Percentiles rank a stretch among this genome's conserved stretches.
Evolutionary conservation across 1,284 basidiomycete species (phyloP).

Genomic region (Xerocomus cyaneibrunnescens): DNA sequence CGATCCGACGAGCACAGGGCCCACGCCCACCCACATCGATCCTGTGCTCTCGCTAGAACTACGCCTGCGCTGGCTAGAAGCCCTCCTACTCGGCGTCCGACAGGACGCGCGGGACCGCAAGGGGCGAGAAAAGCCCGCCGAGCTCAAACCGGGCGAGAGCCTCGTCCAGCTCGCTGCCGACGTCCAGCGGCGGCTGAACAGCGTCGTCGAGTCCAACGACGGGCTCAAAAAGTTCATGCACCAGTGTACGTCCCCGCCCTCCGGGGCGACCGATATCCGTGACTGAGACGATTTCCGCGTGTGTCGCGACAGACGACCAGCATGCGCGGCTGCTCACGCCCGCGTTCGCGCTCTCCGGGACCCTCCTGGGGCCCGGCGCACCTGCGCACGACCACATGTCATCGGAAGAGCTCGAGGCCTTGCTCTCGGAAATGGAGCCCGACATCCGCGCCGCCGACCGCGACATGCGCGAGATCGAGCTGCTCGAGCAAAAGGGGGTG

Average conservation of each 20-base stretch:
- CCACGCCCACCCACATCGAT: constrained; percentile 42
- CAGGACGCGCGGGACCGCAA: constrained; percentile 40
- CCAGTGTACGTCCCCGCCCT: constrained; percentile 47
- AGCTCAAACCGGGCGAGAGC: constrained; percentile 49
- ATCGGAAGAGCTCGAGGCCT: constrained; percentile 62
- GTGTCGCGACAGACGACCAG: constrained; percentile 65
- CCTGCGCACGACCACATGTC: constrained; percentile 65
- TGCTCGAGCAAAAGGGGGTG: constrained; percentile 66
- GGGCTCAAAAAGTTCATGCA: constrained; percentile 70
- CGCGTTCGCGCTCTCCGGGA: constrained; percentile 66
- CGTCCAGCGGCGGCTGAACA: constrained; percentile 55
- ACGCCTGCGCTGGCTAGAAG: constrained; percentile 73
- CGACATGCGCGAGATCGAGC: constrained; percentile 72
- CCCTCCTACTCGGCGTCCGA: constrained; percentile 64
- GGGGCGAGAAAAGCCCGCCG: constrained; percentile 31
- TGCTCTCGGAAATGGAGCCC: constrained; percentile 73
- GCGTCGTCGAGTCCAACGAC: constrained; percentile 63
- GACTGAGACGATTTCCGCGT: neutral
- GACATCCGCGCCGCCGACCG: constrained; percentile 78
- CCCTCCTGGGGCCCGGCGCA: constrained; percentile 43
- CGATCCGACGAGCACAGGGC: neutral
- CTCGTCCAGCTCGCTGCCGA: constrained; percentile 58
- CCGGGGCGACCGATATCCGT: neutral
- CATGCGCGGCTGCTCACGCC: constrained; percentile 71
- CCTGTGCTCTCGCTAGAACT: constrained; percentile 68